Base-by-base conservation (phyloP, 495 filamentous ascomycete genomes). In the Aspergillus sclerotioniger region DNA sequence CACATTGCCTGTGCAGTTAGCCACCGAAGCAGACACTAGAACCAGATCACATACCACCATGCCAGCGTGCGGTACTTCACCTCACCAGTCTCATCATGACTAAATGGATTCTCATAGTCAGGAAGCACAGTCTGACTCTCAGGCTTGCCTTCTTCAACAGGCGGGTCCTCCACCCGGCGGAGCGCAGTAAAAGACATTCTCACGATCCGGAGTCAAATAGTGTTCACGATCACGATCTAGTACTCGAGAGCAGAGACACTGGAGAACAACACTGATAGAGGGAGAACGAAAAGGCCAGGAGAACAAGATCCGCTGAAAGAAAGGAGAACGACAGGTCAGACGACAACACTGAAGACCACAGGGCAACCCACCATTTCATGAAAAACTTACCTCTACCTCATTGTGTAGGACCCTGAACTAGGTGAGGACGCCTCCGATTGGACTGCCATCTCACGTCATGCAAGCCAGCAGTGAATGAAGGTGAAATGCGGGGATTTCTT, bases 101-200 rank as follows among this genome's bases (percentile, higher is more conserved):
- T 53, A 21, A 69, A 69, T 0, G 67, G 64, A 12, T 67, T 60
- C 6, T 64, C 61, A 21, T 59, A 48, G 37, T 25, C 25, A 25
- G 25, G 25, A 25, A 25, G 25, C 25, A 25, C 5, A 2, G 9
- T 45, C 6, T 45, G 3, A 37, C 16, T 37, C 10, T 45, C 6
- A 20, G 15, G 17, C 52, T 16, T 13, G 15, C 32, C 29, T 28
- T 31, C 45, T 3, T 63, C 12, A 56, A 64, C 19, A 70, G 75
- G 59, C 70, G 73, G 1, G 53, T 21, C 6, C 73, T 71, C 29
- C 62, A 61, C 45, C 59, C 76, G n/a, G 75, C 76, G 12, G 57
- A 67, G 5, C 46, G 79, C 32, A 25, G 6, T 46, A 20, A 7
- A 20, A n/a, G 37, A 39, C 53, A 54, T 54, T 13, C 12, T 12